Conservation (phyloP, 352 stramenopile species). For the Phytophthora citrophthora region DNA sequence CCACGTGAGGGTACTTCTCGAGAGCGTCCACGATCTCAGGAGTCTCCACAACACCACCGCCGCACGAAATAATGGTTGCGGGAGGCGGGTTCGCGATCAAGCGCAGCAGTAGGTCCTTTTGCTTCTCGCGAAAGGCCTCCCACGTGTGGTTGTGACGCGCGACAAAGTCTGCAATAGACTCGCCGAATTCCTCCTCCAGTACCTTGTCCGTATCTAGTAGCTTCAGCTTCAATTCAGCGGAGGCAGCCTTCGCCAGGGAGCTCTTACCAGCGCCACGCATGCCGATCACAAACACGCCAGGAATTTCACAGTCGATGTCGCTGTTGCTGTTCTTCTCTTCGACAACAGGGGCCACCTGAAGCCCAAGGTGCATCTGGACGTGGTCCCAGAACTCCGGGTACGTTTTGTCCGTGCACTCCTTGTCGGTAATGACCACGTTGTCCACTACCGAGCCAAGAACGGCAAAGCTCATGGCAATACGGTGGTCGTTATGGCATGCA, state of each 20-base stretch:
- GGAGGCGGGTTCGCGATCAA: conserved; percentile 62
- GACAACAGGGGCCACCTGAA: conserved; percentile 60
- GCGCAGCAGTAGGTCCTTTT: conserved; percentile 67
- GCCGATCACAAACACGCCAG: conserved; percentile 83
- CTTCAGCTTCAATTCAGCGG: conserved; percentile 51
- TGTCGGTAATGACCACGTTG: conserved; percentile 96
- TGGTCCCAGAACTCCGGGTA: conserved; percentile 97
- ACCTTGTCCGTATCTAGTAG: conserved; percentile 83
- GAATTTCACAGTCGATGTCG: conserved; percentile 19
- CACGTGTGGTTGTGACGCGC: conserved; percentile 66
- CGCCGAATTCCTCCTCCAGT: conserved; percentile 70
- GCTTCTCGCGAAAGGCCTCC: conserved; percentile 76
- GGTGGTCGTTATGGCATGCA: conserved; percentile 97
- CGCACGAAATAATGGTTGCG: conserved; percentile 83
- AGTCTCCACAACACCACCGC: conserved; percentile 85
- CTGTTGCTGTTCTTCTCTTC: conserved; percentile 19
- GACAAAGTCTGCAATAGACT: conserved; percentile 75
- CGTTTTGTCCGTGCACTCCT: conserved; percentile 98
- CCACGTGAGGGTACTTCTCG: conserved; percentile 66
- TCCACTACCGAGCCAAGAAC: conserved; percentile 91
- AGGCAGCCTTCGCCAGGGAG: conserved; percentile 68
- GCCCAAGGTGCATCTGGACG: conserved; percentile 64
- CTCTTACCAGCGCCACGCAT: conserved; percentile 90
- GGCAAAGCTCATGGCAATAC: conserved; percentile 98
- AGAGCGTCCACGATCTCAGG: conserved; percentile 66